These are phyloP conservation scores for Tubosaeta sp. DNA, from an alignment of 768 basidiomycete genomes.

Conservation along the genomic window DNA sequence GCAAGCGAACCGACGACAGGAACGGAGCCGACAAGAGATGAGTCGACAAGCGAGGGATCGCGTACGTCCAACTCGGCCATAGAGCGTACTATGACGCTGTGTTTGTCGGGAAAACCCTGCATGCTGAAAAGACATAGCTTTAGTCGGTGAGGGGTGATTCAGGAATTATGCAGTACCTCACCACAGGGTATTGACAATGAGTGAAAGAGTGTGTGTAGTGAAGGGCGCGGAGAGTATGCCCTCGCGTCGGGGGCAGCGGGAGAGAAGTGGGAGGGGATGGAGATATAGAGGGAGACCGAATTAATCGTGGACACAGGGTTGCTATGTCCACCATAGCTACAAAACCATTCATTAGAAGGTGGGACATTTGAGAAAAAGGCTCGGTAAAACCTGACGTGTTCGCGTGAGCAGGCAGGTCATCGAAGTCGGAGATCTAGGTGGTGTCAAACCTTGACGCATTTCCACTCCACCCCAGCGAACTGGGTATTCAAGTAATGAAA, in stretches of 20 bases:
- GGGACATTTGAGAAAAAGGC: conserved; percentile 6
- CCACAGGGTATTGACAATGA: conserved; percentile 12
- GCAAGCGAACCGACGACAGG: conserved; percentile 39
- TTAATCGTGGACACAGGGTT: conserved; percentile 9
- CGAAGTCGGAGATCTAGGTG: neutral
- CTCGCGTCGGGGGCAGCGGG: conserved; percentile 1
- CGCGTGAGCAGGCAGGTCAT: neutral
- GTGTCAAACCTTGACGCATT: neutral
- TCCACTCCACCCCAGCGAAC: neutral
- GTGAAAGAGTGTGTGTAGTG: conserved; percentile 19
- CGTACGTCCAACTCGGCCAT: conserved; percentile 30
- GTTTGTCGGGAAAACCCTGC: conserved; percentile 8
- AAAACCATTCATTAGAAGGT: neutral
- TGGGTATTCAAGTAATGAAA: neutral
- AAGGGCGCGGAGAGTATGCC: neutral
- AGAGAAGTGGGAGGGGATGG: conserved; percentile 1
- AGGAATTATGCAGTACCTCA: neutral
- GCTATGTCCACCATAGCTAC: conserved; percentile 23
- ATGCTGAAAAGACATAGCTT: conserved; percentile 11
- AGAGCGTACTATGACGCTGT: conserved; percentile 9
- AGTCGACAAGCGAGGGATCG: conserved; percentile 36
- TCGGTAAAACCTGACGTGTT: neutral
- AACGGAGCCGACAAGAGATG: conserved; percentile 32
- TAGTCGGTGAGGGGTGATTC: neutral
- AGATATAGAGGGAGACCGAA: conserved; percentile 5